phyloP scores from a whole-genome alignment of 495 filamentous ascomycete genomes.

The Symbiotaphrina buchneri region DNA sequence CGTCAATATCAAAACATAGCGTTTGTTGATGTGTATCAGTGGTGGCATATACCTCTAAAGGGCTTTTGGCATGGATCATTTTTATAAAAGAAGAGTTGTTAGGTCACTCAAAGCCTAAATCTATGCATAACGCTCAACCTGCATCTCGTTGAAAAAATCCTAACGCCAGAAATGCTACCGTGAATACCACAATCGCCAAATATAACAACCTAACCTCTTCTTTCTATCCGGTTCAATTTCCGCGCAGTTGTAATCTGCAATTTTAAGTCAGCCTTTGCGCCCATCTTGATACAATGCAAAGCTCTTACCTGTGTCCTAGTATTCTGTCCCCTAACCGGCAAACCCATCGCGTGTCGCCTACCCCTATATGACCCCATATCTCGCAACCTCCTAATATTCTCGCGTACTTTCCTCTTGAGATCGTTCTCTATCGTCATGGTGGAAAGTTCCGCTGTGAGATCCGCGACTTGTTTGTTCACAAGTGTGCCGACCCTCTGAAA shows the following conservation, averaged over 20 bases:
- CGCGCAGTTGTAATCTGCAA: constrained; percentile 45
- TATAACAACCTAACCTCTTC: constrained; percentile 33
- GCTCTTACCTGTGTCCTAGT: constrained; percentile 53
- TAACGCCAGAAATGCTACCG: too few relatives aligned
- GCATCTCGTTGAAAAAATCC: too few relatives aligned
- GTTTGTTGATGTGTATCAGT: too few relatives aligned
- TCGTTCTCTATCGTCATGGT: constrained; percentile 92
- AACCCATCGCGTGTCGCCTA: constrained; percentile 66
- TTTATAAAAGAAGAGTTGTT: too few relatives aligned
- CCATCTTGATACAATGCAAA: neutral
- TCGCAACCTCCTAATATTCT: constrained; percentile 68
- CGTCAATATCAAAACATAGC: too few relatives aligned
- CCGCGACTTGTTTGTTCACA: constrained; percentile 44
- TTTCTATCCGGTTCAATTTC: constrained; percentile 61
- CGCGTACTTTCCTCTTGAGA: constrained; percentile 44
- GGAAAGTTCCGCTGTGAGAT: constrained; percentile 64
- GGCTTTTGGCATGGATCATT: too few relatives aligned
- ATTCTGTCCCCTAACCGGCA: constrained; percentile 73
- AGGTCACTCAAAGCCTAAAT: too few relatives aligned
- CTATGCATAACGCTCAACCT: too few relatives aligned
- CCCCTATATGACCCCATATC: constrained; percentile 87
- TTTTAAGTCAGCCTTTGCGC: constrained; percentile 5
- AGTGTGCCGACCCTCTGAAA: constrained; percentile 53
- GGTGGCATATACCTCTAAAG: too few relatives aligned
- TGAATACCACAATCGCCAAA: too few relatives aligned